A percentile compares a stretch with the other conserved stretches of the same genome.
Conservation (phyloP, 495 filamentous ascomycete species). For the Pyrenula massariospora region DNA sequence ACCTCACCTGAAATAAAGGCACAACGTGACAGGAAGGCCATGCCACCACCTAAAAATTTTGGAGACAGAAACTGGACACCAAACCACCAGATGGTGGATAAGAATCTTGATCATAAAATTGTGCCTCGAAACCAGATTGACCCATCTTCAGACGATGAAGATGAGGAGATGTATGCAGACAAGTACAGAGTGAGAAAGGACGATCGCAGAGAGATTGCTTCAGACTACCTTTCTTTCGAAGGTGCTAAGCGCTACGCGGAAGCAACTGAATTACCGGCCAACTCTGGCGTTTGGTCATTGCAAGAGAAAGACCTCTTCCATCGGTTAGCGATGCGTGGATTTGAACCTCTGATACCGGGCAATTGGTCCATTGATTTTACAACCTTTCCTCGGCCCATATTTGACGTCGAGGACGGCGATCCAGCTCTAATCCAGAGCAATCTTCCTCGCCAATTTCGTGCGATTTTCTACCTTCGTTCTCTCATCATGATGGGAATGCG, state of each 20-base stretch:
- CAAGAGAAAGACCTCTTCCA: slow-evolving; percentile 44
- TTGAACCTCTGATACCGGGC: slow-evolving; percentile 42
- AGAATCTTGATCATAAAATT: neutral
- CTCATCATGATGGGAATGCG: slow-evolving; percentile 27
- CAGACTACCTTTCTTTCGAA: slow-evolving; percentile 19
- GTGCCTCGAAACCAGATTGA: neutral
- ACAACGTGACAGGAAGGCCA: neutral
- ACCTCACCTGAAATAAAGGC: neutral
- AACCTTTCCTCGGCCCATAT: slow-evolving; percentile 46
- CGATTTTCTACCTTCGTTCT: slow-evolving; percentile 22
- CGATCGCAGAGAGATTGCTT: slow-evolving; percentile 14
- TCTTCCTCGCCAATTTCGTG: slow-evolving; percentile 21
- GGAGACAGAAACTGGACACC: neutral
- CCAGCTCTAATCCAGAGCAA: slow-evolving; percentile 34
- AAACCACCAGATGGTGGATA: neutral
- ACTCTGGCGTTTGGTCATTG: slow-evolving; percentile 22
- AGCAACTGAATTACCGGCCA: slow-evolving; percentile 13
- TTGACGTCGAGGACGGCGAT: slow-evolving; percentile 24
- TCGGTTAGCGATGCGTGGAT: slow-evolving; percentile 44
- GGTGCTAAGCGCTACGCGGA: slow-evolving; percentile 17
- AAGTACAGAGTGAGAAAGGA: slow-evolving; percentile 7
- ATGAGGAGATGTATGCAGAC: slow-evolving; percentile 1
- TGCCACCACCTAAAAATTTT: neutral
- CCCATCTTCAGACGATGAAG: neutral
- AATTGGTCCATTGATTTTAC: slow-evolving; percentile 49